These are phyloP conservation scores for Inonotus hispidus DNA, from an alignment of 1,284 basidiomycete genomes.

Conservation along the genomic window DNA sequence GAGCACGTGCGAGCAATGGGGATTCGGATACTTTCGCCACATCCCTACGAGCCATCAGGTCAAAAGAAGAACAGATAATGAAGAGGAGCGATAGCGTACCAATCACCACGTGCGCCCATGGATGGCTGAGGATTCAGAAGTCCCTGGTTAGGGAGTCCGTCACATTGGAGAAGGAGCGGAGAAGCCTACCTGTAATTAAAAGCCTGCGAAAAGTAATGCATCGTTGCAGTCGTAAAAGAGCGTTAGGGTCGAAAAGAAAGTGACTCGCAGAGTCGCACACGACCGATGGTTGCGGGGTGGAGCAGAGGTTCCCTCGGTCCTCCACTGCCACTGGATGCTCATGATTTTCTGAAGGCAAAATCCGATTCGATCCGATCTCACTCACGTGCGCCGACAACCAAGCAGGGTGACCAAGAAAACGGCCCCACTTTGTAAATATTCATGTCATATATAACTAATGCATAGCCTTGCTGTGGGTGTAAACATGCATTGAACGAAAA, in stretches of 20 bases:
- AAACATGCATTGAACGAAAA: no score
- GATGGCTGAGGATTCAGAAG: slow-evolving; percentile 49
- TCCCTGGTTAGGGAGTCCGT: neutral
- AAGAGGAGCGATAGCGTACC: slow-evolving; percentile 25
- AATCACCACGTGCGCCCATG: slow-evolving; percentile 82
- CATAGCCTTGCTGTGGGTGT: no score
- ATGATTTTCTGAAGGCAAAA: neutral
- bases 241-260: neutral
- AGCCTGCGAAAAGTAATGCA: slow-evolving; percentile 24
- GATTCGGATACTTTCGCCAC: slow-evolving; percentile 96
- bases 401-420: neutral
- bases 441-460: no score
- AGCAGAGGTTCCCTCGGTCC: neutral
- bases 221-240: slow-evolving; percentile 15
- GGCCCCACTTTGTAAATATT: neutral
- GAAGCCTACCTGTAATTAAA: slow-evolving; percentile 26
- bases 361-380: slow-evolving; percentile 8
- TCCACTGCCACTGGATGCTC: neutral
- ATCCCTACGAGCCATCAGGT: slow-evolving; percentile 37
- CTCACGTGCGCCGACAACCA: neutral
- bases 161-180: neutral
- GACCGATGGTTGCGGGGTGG: neutral
- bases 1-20: slow-evolving; percentile 86
- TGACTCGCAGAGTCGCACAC: neutral
- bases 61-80: neutral